These are phyloP conservation scores for Aquanectria penicillioides DNA, from an alignment of 2,329 filamentous ascomycete genomes.

Conservation along the genomic window DNA sequence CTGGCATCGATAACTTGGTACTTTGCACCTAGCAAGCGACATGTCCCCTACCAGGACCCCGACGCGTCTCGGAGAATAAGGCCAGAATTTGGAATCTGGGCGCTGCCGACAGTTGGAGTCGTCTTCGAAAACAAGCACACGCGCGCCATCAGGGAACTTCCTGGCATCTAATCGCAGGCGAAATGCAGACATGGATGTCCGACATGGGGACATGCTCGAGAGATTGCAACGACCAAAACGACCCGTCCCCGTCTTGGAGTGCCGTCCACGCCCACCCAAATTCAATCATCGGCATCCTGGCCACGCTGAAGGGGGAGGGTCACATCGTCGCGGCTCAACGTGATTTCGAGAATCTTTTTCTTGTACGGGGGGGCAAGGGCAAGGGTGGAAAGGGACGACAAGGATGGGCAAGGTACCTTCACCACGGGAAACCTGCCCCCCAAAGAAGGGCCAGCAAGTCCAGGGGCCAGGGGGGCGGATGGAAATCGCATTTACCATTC, in stretches of 20 bases:
- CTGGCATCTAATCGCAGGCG: conserved; percentile 8
- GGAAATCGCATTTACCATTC: conserved; percentile 16
- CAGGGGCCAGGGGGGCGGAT: conserved; percentile 6
- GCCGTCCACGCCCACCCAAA: background rate
- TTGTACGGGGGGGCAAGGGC: background rate
- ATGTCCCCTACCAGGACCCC: background rate
- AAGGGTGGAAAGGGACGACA: background rate
- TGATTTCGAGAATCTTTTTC: conserved; percentile 22
- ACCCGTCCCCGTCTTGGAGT: conserved; percentile 1
- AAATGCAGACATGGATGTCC: conserved; percentile 10
- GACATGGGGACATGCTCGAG: conserved; percentile 1
- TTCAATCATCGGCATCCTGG: conserved; percentile 1
- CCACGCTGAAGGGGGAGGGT: background rate
- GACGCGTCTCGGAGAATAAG: conserved; percentile 6
- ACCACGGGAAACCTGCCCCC: background rate
- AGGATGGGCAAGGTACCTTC: background rate
- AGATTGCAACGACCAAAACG: conserved; percentile 12
- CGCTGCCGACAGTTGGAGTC: conserved; percentile 7
- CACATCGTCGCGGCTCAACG: conserved; percentile 1
- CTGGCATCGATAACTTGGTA: too few relatives aligned
- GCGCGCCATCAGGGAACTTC: conserved; percentile 13
- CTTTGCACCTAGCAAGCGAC: too few relatives aligned
- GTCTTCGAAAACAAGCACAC: conserved; percentile 10
- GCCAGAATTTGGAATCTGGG: background rate
- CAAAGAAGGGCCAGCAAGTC: background rate